Conservation (phyloP, 345 rosid genomes). For the Eucalyptus leucophloia region DNA sequence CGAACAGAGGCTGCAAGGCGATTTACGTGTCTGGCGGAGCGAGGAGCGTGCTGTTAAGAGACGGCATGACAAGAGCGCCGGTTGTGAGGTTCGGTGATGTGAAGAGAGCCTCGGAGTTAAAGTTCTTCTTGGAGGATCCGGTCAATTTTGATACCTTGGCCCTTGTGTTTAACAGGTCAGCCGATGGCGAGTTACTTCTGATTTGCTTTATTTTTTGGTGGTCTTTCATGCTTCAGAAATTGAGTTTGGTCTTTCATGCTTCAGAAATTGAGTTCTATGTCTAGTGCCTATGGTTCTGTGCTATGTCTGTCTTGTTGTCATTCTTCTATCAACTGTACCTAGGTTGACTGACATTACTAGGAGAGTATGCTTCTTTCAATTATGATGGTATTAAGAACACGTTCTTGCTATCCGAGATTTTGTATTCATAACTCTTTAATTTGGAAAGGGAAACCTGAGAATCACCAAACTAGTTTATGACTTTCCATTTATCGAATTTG, state of each 20-base stretch:
- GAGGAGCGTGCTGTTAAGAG: slow-evolving; percentile 28
- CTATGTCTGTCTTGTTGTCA: not conserved
- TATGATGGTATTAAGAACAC: not conserved
- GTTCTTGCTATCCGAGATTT: not conserved
- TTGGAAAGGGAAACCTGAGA: not conserved
- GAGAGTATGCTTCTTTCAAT: not conserved
- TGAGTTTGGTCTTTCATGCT: not conserved
- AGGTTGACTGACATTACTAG: not conserved
- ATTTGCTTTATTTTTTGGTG: not conserved
- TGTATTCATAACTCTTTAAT: not conserved
- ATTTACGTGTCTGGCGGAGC: slow-evolving; percentile 72
- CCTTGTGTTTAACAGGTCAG: slow-evolving; percentile 54
- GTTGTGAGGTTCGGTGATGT: slow-evolving; percentile 50
- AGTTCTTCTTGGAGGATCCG: slow-evolving; percentile 64
- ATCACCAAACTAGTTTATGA: not conserved
- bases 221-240: not conserved
- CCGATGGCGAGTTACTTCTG: not conserved
- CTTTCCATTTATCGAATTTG: not conserved
- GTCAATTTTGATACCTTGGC: slow-evolving; percentile 48
- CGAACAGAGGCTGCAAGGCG: slow-evolving; percentile 86
- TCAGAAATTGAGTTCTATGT: not conserved
- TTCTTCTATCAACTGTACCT: not conserved
- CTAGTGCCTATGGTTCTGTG: not conserved
- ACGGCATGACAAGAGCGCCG: slow-evolving; percentile 82
- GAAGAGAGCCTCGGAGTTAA: slow-evolving; percentile 49